Evolutionary conservation across 225 moss, liverwort and hornwort genomes (phyloP).

Genomic region (Asterella californica): DNA sequence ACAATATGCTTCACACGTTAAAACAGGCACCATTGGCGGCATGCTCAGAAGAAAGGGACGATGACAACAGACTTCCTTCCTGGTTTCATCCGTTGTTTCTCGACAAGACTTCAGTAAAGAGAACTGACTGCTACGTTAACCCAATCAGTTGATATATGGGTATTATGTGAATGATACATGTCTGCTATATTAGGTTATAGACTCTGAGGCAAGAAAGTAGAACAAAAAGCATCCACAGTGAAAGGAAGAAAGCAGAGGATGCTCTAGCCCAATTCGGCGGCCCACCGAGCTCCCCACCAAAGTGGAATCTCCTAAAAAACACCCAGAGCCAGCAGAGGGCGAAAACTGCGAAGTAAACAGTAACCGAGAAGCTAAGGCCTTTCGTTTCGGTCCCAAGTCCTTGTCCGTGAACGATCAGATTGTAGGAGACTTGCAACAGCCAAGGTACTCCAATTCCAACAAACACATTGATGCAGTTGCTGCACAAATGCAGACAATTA

Average conservation of each 20-base stretch:
- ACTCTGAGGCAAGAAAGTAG: slow-evolving; percentile 64
- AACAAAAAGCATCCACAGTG: slow-evolving; percentile 71
- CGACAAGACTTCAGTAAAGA: too few relatives aligned
- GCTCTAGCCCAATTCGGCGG: slow-evolving; percentile 72
- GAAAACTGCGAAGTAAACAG: slow-evolving; percentile 68
- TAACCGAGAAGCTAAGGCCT: slow-evolving; percentile 71
- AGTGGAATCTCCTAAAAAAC: slow-evolving; percentile 45
- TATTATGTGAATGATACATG: not conserved
- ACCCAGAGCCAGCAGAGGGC: slow-evolving; percentile 59
- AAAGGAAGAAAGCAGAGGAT: slow-evolving; percentile 60
- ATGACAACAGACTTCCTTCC: too few relatives aligned
- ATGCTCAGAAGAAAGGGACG: too few relatives aligned
- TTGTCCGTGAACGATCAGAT: slow-evolving; percentile 37
- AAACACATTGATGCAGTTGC: slow-evolving; percentile 91
- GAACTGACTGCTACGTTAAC: too few relatives aligned
- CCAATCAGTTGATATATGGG: too few relatives aligned
- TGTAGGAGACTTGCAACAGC: slow-evolving; percentile 70
- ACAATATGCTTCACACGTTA: too few relatives aligned
- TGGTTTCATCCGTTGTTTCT: too few relatives aligned
- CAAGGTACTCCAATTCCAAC: slow-evolving; percentile 91
- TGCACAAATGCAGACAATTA: slow-evolving; percentile 31
- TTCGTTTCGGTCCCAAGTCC: slow-evolving; percentile 53
- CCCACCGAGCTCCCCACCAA: slow-evolving; percentile 85
- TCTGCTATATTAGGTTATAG: slow-evolving; percentile 51
- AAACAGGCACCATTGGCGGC: too few relatives aligned